Conservation (phyloP, 345 rosid genomes). For the Fremontodendron californicum region DNA sequence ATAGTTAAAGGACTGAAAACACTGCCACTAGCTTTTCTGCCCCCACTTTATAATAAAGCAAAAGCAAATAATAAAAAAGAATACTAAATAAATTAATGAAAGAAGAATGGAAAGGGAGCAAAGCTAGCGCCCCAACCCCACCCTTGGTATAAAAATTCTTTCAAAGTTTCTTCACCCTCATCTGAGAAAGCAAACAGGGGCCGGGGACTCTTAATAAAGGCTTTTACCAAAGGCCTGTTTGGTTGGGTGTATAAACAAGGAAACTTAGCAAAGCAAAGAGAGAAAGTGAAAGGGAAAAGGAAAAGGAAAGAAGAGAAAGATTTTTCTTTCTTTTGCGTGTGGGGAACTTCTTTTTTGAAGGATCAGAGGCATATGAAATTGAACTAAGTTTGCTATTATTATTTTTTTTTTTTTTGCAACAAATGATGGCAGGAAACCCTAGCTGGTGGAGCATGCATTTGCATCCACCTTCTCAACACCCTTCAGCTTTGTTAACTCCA, state of each 20-base stretch:
- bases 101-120: constrained; percentile 23
- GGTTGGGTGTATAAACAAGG: constrained; percentile 44
- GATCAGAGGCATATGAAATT: constrained; percentile 4
- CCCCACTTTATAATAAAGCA: constrained; percentile 53
- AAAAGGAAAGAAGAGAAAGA: constrained; percentile 12
- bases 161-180: constrained; percentile 40
- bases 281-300: constrained; percentile 29
- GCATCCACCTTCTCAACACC: constrained; percentile 45
- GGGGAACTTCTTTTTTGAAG: constrained; percentile 6
- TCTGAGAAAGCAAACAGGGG: constrained; percentile 42
- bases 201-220: constrained; percentile 9
- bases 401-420: constrained; percentile 7
- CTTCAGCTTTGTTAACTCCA: constrained; percentile 34
- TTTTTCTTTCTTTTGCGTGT: constrained; percentile 8
- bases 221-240: constrained; percentile 37
- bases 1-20: constrained; percentile 26
- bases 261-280: constrained; percentile 33
- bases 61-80: constrained; percentile 34
- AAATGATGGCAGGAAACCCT: constrained; percentile 78
- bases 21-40: constrained; percentile 39
- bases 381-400: not conserved
- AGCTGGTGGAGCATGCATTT: constrained; percentile 64
- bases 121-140: constrained; percentile 43
- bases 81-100: constrained; percentile 29
- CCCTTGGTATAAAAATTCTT: constrained; percentile 27